A percentile compares a stretch with the other conserved stretches of the same genome.
phyloP scores from a whole-genome alignment of 345 rosid species.

The Populus euphratica region DNA sequence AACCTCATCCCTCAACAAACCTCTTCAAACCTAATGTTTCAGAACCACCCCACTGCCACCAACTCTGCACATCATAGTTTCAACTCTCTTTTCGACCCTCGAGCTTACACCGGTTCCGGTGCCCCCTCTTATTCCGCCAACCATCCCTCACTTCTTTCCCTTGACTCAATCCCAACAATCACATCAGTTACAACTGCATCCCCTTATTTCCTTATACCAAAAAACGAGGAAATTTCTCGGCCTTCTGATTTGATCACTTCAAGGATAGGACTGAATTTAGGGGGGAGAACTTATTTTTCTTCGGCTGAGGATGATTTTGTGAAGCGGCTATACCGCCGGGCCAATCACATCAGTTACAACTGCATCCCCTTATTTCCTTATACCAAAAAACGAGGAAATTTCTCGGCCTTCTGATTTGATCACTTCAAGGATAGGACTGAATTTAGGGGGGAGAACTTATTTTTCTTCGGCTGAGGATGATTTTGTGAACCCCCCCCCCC shows the following conservation, averaged over 20 bases:
- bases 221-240: constrained; percentile 59
- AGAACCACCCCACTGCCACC: constrained; percentile 33
- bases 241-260: constrained; percentile 45
- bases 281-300: constrained; percentile 89
- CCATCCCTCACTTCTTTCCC: constrained; percentile 42
- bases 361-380: constrained; percentile 36
- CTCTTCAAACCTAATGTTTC: constrained; percentile 15
- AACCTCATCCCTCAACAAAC: constrained; percentile 22
- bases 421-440: constrained; percentile 72
- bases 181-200: constrained; percentile 12
- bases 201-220: constrained; percentile 55
- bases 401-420: constrained; percentile 40
- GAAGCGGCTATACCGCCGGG: constrained; percentile 30
- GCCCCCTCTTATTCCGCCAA: constrained; percentile 31
- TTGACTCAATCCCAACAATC: constrained; percentile 30
- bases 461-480: constrained; percentile 89
- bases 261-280: constrained; percentile 81
- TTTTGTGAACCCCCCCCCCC: constrained; percentile 76
- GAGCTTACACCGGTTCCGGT: constrained; percentile 31
- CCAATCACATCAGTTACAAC: constrained; percentile 12
- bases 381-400: constrained; percentile 73
- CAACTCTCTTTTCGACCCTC: constrained; percentile 45
- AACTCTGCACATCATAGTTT: constrained; percentile 9
- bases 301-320: constrained; percentile 88
- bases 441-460: constrained; percentile 88